A percentile compares a stretch with the other conserved stretches of the same genome.
Evolutionary conservation across 805 yeast species (phyloP).

Genomic region (Sugiyamaella valdiviana): DNA sequence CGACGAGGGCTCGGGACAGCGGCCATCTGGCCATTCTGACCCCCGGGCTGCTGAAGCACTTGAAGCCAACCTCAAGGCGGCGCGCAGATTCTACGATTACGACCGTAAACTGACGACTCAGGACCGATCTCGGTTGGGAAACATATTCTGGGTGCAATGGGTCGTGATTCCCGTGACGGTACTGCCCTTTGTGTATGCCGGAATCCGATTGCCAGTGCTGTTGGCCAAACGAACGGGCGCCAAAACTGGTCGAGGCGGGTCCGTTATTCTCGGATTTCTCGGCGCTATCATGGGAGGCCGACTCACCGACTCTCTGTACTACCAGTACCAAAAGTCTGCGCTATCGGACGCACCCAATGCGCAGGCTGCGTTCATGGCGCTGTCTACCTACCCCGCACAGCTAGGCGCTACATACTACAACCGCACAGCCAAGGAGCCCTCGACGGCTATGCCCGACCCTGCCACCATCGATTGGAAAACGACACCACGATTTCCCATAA

Average conservation of each 20-base stretch:
- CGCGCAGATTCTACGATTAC: slow-evolving; percentile 10
- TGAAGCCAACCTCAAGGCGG: slow-evolving; percentile 5
- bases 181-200: slow-evolving; percentile 12
- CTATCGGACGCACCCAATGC: slow-evolving; percentile 8
- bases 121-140: slow-evolving; percentile 10
- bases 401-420: slow-evolving; percentile 19
- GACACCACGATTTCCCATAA: slow-evolving; percentile 18
- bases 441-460: slow-evolving; percentile 19
- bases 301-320: slow-evolving; percentile 8
- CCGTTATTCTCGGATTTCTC: slow-evolving; percentile 14
- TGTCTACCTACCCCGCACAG: slow-evolving; percentile 18
- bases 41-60: too few species aligned
- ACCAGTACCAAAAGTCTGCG: slow-evolving; percentile 5
- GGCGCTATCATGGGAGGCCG: slow-evolving; percentile 16
- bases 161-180: slow-evolving; percentile 13
- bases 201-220: slow-evolving; percentile 13
- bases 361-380: slow-evolving; percentile 8
- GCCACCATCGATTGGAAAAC: slow-evolving; percentile 18
- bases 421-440: slow-evolving; percentile 13
- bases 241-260: slow-evolving; percentile 10
- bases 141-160: slow-evolving; percentile 11
- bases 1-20: too few species aligned
- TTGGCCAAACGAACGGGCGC: slow-evolving; percentile 7
- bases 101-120: slow-evolving; percentile 13
- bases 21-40: too few species aligned